Percentiles rank a stretch among this genome's conserved stretches.
These are phyloP conservation scores for Meredithiella fracta DNA, from an alignment of 2,329 filamentous ascomycete genomes.

Conservation along the genomic window DNA sequence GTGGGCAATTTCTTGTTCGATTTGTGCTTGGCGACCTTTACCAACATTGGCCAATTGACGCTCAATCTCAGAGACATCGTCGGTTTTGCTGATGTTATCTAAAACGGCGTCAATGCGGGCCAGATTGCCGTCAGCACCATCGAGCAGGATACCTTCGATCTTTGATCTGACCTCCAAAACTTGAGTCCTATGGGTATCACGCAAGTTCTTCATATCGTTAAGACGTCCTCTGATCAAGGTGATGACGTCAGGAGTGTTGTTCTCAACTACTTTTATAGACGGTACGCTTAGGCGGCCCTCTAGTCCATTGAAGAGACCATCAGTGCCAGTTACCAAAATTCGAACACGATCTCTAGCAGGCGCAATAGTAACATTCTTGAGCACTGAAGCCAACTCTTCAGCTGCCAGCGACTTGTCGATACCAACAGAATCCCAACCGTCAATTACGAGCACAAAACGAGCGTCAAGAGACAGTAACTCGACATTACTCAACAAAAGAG, in stretches of 20 bases:
- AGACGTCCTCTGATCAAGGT: background rate
- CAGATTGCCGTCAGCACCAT: background rate
- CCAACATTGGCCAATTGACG: conserved; percentile 20
- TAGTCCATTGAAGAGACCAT: background rate
- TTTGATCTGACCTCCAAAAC: background rate
- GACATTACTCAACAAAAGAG: background rate
- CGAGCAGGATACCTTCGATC: background rate
- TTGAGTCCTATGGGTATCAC: background rate
- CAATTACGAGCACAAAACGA: background rate
- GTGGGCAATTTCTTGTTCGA: conserved; percentile 20
- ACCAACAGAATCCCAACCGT: background rate
- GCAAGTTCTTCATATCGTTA: background rate
- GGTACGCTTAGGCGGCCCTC: background rate
- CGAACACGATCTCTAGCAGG: conserved; percentile 1
- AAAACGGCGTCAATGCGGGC: conserved; percentile 16
- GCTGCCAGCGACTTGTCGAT: background rate
- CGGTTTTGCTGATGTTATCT: conserved; percentile 20
- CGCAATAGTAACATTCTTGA: background rate
- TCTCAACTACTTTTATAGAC: background rate
- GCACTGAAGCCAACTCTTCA: background rate
- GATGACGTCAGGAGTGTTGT: background rate
- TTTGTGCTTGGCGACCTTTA: conserved; percentile 20
- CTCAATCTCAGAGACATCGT: conserved; percentile 22
- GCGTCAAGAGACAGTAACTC: background rate
- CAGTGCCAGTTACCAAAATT: background rate